Base-by-base conservation (phyloP, 192 early-diverging fungal species). In the Coemansia sp. region DNA sequence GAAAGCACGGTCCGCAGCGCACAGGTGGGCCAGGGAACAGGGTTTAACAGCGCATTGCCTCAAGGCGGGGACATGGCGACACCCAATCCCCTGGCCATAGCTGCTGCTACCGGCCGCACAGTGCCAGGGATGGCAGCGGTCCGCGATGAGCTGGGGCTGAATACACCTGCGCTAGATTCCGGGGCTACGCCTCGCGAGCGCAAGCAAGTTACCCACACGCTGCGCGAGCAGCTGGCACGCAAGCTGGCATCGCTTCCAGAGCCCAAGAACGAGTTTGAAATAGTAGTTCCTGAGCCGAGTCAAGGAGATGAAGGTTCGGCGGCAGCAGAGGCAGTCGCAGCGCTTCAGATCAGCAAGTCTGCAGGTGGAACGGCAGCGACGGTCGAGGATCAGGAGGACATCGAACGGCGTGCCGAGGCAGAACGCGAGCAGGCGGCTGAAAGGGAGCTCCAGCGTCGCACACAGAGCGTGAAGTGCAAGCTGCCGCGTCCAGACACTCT, bases 231-330 rank as follows among this genome's bases (percentile, higher is more conserved):
- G 51, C 82, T 98, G 9, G 64, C 84, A 24, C 82, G 80, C 48
- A 82, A 88, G 29, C 86, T 97, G 22, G 78, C 78, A 4, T 54
- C 73, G 23, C 73, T 99, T 14, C 97, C 97, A 1, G 80, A 83
- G 56, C 97, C 97, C 38, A 89, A 89, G 44, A 97, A 97, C 67
- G 92, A 95, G 58, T 95, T 95, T 71, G 91, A 94, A 55, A 86
- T 98, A 54, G 86, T 91, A 10, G 69, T 95, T 49, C 96, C 95
- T 1, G 89, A 92, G 28, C 65, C 60, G 14, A 22, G 19, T 14
- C 24, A 33, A 6, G 59, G 16, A 0, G 49, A 51, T 5, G 57
- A 78, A 19, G 62, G 54, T 10, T 72, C 81, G 6, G 16, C 24
- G 12, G 62, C 61, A 2, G 27, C 43, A 3, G 45, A 57, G 16